Evolutionary conservation across 148 eudicot genomes (phyloP).

Genomic region (Arbutus unedo): DNA sequence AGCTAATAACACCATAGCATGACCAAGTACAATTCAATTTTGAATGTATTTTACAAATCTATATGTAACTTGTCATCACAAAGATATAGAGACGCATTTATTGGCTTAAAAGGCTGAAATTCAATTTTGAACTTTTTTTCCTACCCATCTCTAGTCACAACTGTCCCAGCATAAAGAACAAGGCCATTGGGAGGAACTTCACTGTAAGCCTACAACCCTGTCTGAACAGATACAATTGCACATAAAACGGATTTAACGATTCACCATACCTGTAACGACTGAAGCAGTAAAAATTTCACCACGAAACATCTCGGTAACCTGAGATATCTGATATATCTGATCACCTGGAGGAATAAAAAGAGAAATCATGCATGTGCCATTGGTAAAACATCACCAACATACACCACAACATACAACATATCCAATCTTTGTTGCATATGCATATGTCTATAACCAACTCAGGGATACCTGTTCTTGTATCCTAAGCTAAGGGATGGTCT

Average conservation of each 20-base stretch:
- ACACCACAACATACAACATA: no score
- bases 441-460: neutral
- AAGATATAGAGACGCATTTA: slow-evolving; percentile 27
- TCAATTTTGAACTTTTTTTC: slow-evolving; percentile 29
- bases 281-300: slow-evolving; percentile 30
- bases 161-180: slow-evolving; percentile 26
- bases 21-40: no score
- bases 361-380: slow-evolving; percentile 34
- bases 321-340: slow-evolving; percentile 28
- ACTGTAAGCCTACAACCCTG: slow-evolving; percentile 25
- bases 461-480: neutral
- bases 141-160: slow-evolving; percentile 24
- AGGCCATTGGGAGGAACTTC: slow-evolving; percentile 30
- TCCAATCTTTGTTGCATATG: neutral
- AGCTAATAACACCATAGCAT: no score
- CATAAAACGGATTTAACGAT: slow-evolving; percentile 25
- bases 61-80: slow-evolving; percentile 33
- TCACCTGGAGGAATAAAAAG: slow-evolving; percentile 35
- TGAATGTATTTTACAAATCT: no score
- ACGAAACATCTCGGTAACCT: slow-evolving; percentile 28
- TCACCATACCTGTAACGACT: slow-evolving; percentile 26
- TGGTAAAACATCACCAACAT: neutral
- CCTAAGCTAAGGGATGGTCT: neutral
- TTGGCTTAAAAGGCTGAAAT: slow-evolving; percentile 28
- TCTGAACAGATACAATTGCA: slow-evolving; percentile 30